Percentiles rank a stretch among this genome's conserved stretches.
These are phyloP conservation scores for Nakazawaea ishiwadae DNA, from an alignment of 805 yeast genomes.

Conservation along the genomic window DNA sequence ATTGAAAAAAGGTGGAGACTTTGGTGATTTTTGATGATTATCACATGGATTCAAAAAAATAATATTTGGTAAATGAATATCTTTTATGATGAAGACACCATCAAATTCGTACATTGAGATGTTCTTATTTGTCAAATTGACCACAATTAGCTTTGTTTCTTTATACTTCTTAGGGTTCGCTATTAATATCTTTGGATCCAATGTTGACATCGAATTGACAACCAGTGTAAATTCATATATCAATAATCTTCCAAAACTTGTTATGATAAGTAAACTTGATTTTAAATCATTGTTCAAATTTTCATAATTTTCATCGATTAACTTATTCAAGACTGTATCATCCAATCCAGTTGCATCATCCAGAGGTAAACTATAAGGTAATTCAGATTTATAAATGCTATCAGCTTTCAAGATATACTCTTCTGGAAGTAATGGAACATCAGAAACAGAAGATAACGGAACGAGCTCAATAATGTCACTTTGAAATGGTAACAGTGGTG, in stretches of 20 bases:
- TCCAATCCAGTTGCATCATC: constrained; percentile 16
- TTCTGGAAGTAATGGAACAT: constrained; percentile 17
- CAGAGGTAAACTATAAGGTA: constrained; percentile 19
- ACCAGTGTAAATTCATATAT: constrained; percentile 25
- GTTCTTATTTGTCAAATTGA: constrained; percentile 42
- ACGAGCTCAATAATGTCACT: constrained; percentile 22
- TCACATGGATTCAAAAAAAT: constrained; percentile 10
- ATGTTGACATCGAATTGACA: constrained; percentile 13
- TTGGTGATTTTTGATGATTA: constrained; percentile 56
- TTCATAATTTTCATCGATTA: constrained; percentile 26
- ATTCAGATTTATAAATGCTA: constrained; percentile 28
- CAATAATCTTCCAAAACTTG: constrained; percentile 29
- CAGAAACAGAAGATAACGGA: constrained; percentile 16
- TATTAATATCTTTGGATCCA: constrained; percentile 6
- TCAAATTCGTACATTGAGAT: constrained; percentile 78
- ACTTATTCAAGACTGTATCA: constrained; percentile 24
- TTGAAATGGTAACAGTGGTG: neutral
- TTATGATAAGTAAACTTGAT: constrained; percentile 29
- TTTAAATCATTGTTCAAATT: constrained; percentile 25
- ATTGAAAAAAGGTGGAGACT: constrained; percentile 35
- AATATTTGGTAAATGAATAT: constrained; percentile 25
- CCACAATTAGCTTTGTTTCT: constrained; percentile 25
- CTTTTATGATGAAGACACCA: constrained; percentile 29
- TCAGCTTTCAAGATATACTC: constrained; percentile 29
- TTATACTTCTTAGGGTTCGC: constrained; percentile 2